Evolutionary conservation across 73 alveolate genomes (phyloP).

Genomic region (Uronychia binucleata): DNA sequence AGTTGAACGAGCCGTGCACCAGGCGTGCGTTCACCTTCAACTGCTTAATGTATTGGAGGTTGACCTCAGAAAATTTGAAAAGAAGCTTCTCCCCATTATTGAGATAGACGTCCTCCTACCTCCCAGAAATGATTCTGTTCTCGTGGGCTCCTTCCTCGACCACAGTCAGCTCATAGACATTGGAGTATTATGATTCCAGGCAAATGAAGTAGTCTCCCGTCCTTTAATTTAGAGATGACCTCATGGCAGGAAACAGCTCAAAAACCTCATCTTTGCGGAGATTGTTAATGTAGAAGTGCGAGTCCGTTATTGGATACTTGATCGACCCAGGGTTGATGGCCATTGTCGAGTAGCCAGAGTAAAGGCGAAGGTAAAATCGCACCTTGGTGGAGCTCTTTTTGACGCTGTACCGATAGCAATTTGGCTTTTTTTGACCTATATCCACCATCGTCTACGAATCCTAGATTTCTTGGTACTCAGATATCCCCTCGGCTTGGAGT

Average conservation of each 20-base stretch:
- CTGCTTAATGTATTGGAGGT: background rate
- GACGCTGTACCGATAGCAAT: background rate
- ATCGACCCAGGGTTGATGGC: too few species aligned
- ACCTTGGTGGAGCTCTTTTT: background rate
- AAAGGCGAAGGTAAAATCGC: background rate
- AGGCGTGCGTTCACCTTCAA: background rate
- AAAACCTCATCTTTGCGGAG: too few species aligned
- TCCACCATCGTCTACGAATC: background rate
- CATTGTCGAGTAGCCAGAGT: too few species aligned
- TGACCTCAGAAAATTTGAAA: background rate
- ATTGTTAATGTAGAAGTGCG: too few species aligned
- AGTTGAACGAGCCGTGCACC: background rate
- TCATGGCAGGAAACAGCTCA: too few species aligned
- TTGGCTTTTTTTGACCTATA: background rate
- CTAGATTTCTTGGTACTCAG: background rate
- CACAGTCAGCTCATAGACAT: background rate
- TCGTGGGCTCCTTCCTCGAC: background rate
- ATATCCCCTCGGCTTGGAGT: background rate
- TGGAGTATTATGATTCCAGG: too few species aligned
- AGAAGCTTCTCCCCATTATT: background rate
- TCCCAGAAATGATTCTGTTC: background rate
- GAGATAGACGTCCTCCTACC: background rate
- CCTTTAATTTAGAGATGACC: too few species aligned
- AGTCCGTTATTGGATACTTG: too few species aligned
- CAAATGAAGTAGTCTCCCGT: background rate